These are phyloP conservation scores for Silene latifolia DNA, from an alignment of 148 eudicot species.

Conservation along the genomic window DNA sequence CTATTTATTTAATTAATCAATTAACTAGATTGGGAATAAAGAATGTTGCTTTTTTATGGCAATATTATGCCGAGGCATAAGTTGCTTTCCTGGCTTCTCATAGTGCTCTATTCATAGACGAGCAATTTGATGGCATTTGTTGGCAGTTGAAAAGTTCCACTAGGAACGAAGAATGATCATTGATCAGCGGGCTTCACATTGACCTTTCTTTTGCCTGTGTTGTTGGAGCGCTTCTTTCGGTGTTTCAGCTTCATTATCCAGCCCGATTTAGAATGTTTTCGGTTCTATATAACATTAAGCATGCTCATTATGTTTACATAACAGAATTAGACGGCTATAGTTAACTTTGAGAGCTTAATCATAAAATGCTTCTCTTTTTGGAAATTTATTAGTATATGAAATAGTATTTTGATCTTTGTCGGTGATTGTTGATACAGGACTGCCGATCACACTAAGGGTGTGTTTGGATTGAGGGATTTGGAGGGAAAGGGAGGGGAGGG, in stretches of 20 bases:
- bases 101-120: not conserved
- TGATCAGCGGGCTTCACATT: not conserved
- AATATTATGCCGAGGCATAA: not conserved
- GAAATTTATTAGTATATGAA: not conserved
- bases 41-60: not conserved
- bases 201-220: not conserved
- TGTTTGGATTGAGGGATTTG: too few species aligned
- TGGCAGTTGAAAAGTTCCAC: not conserved
- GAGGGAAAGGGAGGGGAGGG: too few species aligned
- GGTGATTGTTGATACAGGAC: constrained; percentile 51
- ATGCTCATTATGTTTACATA: not conserved
- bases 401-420: not conserved
- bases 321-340: not conserved
- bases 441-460: too few species aligned
- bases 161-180: not conserved
- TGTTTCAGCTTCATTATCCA: not conserved
- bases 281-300: not conserved
- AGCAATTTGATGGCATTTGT: not conserved
- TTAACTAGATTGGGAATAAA: not conserved
- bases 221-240: too few species aligned
- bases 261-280: not conserved
- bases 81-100: not conserved
- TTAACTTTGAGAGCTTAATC: not conserved
- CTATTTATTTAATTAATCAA: not conserved
- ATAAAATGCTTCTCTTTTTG: not conserved